These are phyloP conservation scores for Aspergillus biplanus DNA, from an alignment of 495 filamentous ascomycete genomes.

Conservation along the genomic window DNA sequence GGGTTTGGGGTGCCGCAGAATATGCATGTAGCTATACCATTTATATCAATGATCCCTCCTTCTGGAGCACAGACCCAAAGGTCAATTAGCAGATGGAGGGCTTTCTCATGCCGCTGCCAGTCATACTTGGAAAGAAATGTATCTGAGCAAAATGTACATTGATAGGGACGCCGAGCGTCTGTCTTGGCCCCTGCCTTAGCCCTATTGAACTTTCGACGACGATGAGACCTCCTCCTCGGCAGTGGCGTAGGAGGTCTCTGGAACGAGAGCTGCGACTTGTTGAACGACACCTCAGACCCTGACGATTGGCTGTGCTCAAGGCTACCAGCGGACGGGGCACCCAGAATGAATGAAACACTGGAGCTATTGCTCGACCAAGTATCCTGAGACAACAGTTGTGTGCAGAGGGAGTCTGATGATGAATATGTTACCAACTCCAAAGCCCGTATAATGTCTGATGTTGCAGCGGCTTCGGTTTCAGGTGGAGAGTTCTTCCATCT, in stretches of 20 bases:
- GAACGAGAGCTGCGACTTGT: constrained; percentile 38
- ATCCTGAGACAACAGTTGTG: constrained; percentile 28
- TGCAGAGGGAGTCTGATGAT: constrained; percentile 27
- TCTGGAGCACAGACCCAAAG: constrained; percentile 73
- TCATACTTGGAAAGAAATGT: constrained; percentile 1
- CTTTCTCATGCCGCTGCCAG: constrained; percentile 68
- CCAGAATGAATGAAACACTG: constrained; percentile 44
- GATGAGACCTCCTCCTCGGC: background rate
- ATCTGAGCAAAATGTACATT: background rate
- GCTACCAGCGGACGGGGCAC: background rate
- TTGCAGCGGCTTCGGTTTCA: constrained; percentile 3
- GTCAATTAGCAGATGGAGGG: constrained; percentile 73
- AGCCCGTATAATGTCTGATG: constrained; percentile 1
- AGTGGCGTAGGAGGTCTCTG: background rate
- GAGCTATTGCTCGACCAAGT: constrained; percentile 55
- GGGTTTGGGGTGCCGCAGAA: constrained; percentile 29
- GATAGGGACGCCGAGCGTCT: background rate
- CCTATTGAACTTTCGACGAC: background rate
- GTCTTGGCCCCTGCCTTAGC: background rate
- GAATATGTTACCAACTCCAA: background rate
- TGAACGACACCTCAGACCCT: background rate
- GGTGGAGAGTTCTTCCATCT: constrained; percentile 12
- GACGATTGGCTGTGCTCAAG: background rate
- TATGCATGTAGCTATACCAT: constrained; percentile 38
- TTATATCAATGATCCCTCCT: constrained; percentile 51